These are phyloP conservation scores for Irpex sp. DNA, from an alignment of 1,284 basidiomycete genomes.

Conservation along the genomic window DNA sequence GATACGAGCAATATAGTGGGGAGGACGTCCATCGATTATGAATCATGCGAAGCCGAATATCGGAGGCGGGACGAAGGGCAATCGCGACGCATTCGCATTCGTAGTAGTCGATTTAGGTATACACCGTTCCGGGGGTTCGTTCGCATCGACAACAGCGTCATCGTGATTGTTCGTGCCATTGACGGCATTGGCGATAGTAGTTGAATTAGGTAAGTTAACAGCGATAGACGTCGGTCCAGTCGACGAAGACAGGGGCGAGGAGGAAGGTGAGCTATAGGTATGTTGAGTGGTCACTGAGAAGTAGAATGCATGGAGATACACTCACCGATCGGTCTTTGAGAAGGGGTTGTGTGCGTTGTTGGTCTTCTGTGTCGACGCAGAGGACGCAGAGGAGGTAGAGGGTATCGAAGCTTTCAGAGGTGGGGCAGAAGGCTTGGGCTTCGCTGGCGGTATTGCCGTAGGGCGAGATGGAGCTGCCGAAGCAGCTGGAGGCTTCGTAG, in stretches of 20 bases:
- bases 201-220: conserved; percentile 15
- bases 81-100: conserved; percentile 19
- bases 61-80: conserved; percentile 59
- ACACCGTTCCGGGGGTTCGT: conserved; percentile 22
- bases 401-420: not conserved
- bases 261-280: conserved; percentile 43
- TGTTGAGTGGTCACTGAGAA: conserved; percentile 60
- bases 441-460: not conserved
- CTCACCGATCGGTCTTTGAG: conserved; percentile 70
- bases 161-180: not conserved
- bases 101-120: conserved; percentile 19
- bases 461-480: not conserved
- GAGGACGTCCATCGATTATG: too few species aligned
- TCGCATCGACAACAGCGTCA: not conserved
- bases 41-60: conserved; percentile 61
- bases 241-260: not conserved
- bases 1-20: too few species aligned
- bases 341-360: conserved; percentile 41
- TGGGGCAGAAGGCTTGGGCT: conserved; percentile 5
- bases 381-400: conserved; percentile 10
- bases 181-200: conserved; percentile 3
- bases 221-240: conserved; percentile 3
- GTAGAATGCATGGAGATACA: conserved; percentile 22
- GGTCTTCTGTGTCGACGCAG: conserved; percentile 15
- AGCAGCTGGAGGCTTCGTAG: conserved; percentile 13